Base-by-base conservation (phyloP, 257 asterid species). In the Haberlea rhodopensis region DNA sequence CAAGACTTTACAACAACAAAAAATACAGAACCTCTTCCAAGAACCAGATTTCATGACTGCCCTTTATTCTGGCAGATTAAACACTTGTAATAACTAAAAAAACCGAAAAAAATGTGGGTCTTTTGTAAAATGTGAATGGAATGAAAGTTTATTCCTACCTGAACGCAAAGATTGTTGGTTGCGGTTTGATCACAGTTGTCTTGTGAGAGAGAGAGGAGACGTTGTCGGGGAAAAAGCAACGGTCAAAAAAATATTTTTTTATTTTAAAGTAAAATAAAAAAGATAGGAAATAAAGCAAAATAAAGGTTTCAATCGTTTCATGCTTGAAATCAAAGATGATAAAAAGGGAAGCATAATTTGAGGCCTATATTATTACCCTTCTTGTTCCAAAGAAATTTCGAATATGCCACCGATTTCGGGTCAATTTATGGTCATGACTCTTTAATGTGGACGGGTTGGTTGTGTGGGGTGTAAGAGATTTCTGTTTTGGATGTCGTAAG, bases 61-160 rank as follows among this genome's bases (percentile, higher is more conserved):
- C 57, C 25, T 72, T 23, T 40, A 15, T 34, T 54, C 67, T 45
- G 18, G 55, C 34, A 68, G 31, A 62, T 34, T 6, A 61, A 48
- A 60, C 23, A 5, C 21, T 54, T 28, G 20, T 57, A 29, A 58
- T 34, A 37, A 65, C 63, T 46, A 43, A 43, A 66, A 72, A 27
- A 62, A 46, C 65, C 20, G 63, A 60, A 45, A n/a, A n/a, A n/a
- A n/a, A n/a, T n/a, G n/a, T 49, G 19, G 19, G 57, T 15, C 20
- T n/a, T n/a, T n/a, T 16, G 8, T 16, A 29, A 67, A 71, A 72
- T 63, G 80, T 61, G 84, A 71, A 71, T 25, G 46, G 75, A 62
- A 62, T 73, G 87, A 71, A 61, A 66, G 65, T 26, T 40, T 52
- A 71, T 57, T 65, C 70, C 72, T 75, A 79, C 81, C 88, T 67